Evolutionary conservation across 2,329 filamentous ascomycete genomes (phyloP).

Genomic region (Pseudogymnoascus verrucosus): DNA sequence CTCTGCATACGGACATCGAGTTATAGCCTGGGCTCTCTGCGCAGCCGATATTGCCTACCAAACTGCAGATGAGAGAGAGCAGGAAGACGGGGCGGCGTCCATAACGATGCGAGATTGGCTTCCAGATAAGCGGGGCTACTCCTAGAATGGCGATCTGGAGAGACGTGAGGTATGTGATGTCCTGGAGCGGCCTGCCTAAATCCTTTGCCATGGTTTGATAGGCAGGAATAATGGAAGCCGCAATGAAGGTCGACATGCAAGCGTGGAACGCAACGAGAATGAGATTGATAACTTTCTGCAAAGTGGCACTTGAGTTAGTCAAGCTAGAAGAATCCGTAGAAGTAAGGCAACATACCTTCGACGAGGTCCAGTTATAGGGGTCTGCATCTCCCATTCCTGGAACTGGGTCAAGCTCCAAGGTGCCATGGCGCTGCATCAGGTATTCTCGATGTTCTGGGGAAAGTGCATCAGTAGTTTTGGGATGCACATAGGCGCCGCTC

Average conservation of each 20-base stretch:
- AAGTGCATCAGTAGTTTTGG: slow-evolving; percentile 26
- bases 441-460: slow-evolving; percentile 40
- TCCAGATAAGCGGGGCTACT: slow-evolving; percentile 44
- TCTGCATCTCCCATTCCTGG: slow-evolving; percentile 40
- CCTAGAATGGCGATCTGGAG: slow-evolving; percentile 45
- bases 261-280: slow-evolving; percentile 44
- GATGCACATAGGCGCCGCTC: slow-evolving; percentile 18
- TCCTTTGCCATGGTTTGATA: slow-evolving; percentile 40
- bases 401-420: slow-evolving; percentile 43
- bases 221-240: slow-evolving; percentile 42
- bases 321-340: neutral
- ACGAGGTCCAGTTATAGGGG: slow-evolving; percentile 46
- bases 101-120: slow-evolving; percentile 41
- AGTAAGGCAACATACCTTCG: slow-evolving; percentile 33
- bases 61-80: slow-evolving; percentile 36
- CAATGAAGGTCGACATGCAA: slow-evolving; percentile 44
- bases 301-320: neutral
- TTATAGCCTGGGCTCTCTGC: slow-evolving; percentile 39
- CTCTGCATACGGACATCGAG: slow-evolving; percentile 39
- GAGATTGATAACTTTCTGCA: slow-evolving; percentile 40
- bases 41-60: slow-evolving; percentile 44
- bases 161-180: slow-evolving; percentile 41
- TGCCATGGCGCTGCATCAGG: slow-evolving; percentile 43
- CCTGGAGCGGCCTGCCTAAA: slow-evolving; percentile 35
- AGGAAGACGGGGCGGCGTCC: slow-evolving; percentile 45